Base-by-base conservation (phyloP, 2,329 filamentous ascomycete species). In the Rutstroemia sp. region DNA sequence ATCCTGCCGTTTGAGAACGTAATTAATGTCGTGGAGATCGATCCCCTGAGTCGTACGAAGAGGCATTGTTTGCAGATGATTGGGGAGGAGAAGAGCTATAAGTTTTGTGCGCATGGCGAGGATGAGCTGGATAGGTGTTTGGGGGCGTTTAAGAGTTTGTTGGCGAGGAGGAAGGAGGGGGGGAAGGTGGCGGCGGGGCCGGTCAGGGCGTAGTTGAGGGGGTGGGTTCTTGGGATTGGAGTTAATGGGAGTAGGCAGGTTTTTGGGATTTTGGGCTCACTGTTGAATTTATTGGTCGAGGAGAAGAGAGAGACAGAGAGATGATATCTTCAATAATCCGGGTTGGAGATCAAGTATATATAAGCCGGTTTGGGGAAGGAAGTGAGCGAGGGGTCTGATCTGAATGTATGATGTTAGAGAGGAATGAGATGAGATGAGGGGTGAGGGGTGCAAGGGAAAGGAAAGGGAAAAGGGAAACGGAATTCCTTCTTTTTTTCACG, bases 21-120 rank as follows among this genome's bases (percentile, higher is more conserved):
- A 53, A 87, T 97, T 65, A 89, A 95, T 64, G 92, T 90, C 1
- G 92, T 96, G 21, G 94, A 97, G 67, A 90, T 96, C 54, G 90
- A 97, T 64, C 87, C 92, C 0, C 75, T 95, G 61, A 92, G 88
- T 66, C 87, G 81, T 67, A 94, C 85, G 64, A 96, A 96, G 75
- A 80, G 79, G 48, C 85, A 88, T 69, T 97, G 94, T 71, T 79
- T 97, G 70, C 92, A 97, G 72, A 81, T 97, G 65, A 96, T 99
- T 67, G 89, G 88, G 38, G 92, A 96, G 66, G 92, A 97, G 69
- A 94, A 90, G 73, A 88, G 81, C 55, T 89, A 86, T 65, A 81
- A 86, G 30, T 87, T 94, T 62, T 89, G 86, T 67, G 83, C 91
- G 0, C 77, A 82, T 19, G 85, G 90, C 66, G 94, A 99, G 70